phyloP scores from a whole-genome alignment of 2,329 filamentous ascomycete genomes.

The Biscogniauxia marginata region DNA sequence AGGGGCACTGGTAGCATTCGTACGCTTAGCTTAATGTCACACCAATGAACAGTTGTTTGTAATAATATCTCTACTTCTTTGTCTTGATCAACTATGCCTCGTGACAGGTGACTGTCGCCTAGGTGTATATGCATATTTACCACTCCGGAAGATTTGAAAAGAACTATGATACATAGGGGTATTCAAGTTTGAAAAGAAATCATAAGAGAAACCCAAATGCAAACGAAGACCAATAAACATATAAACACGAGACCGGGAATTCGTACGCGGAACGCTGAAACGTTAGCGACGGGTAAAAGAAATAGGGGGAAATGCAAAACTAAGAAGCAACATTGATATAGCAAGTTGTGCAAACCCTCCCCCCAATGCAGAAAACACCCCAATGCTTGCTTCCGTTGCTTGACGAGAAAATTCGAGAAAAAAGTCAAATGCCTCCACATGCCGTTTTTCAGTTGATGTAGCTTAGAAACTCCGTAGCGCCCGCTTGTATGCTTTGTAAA shows the following conservation, averaged over 20 bases:
- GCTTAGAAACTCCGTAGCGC: too few species aligned
- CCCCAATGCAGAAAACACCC: background rate
- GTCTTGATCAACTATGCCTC: background rate
- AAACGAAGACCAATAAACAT: background rate
- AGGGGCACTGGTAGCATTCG: background rate
- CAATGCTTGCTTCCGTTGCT: background rate
- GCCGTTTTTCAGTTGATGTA: background rate
- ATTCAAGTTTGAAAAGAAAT: background rate
- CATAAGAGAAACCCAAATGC: background rate
- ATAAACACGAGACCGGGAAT: background rate
- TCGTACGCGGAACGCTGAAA: background rate
- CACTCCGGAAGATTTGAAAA: background rate
- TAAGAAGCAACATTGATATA: background rate
- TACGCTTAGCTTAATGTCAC: background rate
- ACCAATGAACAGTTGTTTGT: background rate
- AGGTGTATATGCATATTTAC: background rate
- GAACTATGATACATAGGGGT: background rate
- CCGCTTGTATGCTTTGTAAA: too few species aligned
- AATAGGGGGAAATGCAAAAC: background rate
- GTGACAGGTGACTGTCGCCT: background rate
- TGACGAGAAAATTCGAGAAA: background rate
- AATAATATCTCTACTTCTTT: background rate
- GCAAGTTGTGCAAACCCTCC: background rate
- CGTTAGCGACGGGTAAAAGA: background rate
- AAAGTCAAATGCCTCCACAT: background rate